phyloP scores from a whole-genome alignment of 2,329 filamentous ascomycete genomes.

The Botryosphaeria agaves region DNA sequence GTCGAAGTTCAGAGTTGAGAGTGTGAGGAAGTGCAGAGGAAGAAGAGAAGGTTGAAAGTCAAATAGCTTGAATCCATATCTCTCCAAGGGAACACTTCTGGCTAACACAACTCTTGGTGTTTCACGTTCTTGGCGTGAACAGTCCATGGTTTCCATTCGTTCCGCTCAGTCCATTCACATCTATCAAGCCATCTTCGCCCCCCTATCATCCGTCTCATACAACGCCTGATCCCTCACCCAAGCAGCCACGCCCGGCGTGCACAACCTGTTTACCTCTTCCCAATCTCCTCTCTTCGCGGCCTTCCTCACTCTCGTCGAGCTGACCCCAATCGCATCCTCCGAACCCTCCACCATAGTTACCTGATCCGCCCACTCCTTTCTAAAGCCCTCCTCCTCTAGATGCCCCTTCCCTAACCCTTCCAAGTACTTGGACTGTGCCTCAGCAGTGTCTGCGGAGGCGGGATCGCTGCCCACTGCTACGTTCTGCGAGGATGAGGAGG shows the following conservation, averaged over 20 bases:
- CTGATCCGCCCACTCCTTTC: conserved; percentile 37
- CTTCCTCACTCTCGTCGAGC: conserved; percentile 44
- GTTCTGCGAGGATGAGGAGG: no score
- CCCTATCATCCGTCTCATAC: conserved; percentile 29
- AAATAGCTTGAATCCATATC: no score
- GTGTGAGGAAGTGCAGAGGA: no score
- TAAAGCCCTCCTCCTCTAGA: conserved; percentile 36
- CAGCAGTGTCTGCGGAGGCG: conserved; percentile 29
- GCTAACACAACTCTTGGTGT: no score
- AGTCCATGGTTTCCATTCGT: no score
- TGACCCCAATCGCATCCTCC: conserved; percentile 28
- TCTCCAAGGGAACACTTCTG: no score
- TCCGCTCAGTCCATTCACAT: no score
- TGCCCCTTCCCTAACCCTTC: conserved; percentile 26
- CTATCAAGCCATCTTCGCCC: conserved; percentile 16
- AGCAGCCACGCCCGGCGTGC: conserved; percentile 36
- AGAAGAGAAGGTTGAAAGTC: no score
- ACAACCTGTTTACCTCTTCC: conserved; percentile 32
- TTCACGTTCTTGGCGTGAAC: no score
- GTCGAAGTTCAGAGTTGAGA: no score
- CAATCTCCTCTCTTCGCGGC: conserved; percentile 32
- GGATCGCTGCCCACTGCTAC: conserved; percentile 12
- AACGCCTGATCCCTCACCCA: conserved; percentile 41
- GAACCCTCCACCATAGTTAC: conserved; percentile 41
- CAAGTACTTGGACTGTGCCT: conserved; percentile 38